Conservation (phyloP, 192 early-diverging fungal species). For the Lobosporangium transversale region DNA sequence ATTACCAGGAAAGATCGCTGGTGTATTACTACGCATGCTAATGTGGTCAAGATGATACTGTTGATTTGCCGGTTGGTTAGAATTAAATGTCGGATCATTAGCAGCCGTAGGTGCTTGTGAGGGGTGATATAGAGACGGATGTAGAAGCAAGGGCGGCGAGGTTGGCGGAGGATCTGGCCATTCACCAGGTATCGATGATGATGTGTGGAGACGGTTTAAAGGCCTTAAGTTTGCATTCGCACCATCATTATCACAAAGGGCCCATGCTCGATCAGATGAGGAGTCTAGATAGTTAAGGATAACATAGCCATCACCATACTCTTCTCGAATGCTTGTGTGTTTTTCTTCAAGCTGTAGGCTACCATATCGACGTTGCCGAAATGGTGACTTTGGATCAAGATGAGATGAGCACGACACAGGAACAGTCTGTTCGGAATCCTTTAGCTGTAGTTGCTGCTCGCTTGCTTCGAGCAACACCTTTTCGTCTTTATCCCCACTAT, state of each 20-base stretch:
- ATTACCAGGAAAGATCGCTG: slow-evolving; percentile 10
- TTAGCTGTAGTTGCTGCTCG: too few species aligned
- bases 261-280: not conserved
- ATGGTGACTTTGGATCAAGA: too few species aligned
- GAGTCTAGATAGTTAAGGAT: slow-evolving; percentile 14
- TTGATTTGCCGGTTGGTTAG: too few species aligned
- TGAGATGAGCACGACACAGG: too few species aligned
- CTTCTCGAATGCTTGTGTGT: slow-evolving; percentile 36
- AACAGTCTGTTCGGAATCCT: too few species aligned
- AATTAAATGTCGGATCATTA: too few species aligned
- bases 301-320: slow-evolving; percentile 36
- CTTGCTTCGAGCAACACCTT: too few species aligned
- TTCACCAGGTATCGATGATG: not conserved
- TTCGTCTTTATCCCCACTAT: too few species aligned
- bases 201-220: not conserved
- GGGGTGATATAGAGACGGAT: not conserved
- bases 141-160: not conserved
- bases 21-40: slow-evolving; percentile 29
- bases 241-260: not conserved
- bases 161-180: not conserved
- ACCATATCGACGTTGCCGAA: slow-evolving; percentile 37
- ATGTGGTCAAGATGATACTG: not conserved
- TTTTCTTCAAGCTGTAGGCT: slow-evolving; percentile 32
- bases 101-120: too few species aligned
- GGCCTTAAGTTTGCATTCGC: not conserved